These are phyloP conservation scores for Neurospora sublineolata DNA, from an alignment of 495 filamentous ascomycete genomes.

Conservation along the genomic window DNA sequence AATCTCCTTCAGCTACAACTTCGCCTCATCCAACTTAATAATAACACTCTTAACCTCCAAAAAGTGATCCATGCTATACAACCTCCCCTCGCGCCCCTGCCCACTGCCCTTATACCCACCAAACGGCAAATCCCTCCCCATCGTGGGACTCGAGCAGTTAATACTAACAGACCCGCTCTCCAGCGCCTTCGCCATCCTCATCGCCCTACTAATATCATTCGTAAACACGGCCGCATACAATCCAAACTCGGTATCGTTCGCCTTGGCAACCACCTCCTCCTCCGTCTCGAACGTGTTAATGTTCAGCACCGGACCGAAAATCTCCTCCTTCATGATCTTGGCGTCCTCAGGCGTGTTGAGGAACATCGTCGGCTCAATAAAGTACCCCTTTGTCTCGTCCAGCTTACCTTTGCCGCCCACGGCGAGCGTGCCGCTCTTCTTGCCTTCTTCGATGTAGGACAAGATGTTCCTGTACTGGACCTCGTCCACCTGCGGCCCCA, in stretches of 20 bases:
- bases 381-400: constrained; percentile 26
- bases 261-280: constrained; percentile 52
- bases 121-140: constrained; percentile 29
- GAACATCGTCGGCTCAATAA: constrained; percentile 62
- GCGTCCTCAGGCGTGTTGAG: constrained; percentile 54
- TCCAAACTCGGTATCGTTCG: constrained; percentile 64
- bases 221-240: constrained; percentile 69
- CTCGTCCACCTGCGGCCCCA: constrained; percentile 45
- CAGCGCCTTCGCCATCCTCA: constrained; percentile 53
- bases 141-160: constrained; percentile 30
- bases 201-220: constrained; percentile 53
- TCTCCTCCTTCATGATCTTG: constrained; percentile 42
- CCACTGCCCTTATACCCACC: constrained; percentile 34
- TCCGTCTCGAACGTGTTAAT: constrained; percentile 57
- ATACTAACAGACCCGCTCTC: constrained; percentile 48
- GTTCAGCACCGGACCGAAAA: constrained; percentile 59
- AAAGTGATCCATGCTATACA: constrained; percentile 36
- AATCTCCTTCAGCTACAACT: neutral
- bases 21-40: constrained; percentile 19
- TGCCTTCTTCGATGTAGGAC: constrained; percentile 25
- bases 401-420: constrained; percentile 18
- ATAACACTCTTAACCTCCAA: constrained; percentile 38
- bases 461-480: constrained; percentile 25
- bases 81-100: constrained; percentile 26
- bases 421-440: constrained; percentile 17